A percentile compares a stretch with the other conserved stretches of the same genome.
These are phyloP conservation scores for Eucalyptus marginata DNA, from an alignment of 345 rosid species.

Conservation along the genomic window DNA sequence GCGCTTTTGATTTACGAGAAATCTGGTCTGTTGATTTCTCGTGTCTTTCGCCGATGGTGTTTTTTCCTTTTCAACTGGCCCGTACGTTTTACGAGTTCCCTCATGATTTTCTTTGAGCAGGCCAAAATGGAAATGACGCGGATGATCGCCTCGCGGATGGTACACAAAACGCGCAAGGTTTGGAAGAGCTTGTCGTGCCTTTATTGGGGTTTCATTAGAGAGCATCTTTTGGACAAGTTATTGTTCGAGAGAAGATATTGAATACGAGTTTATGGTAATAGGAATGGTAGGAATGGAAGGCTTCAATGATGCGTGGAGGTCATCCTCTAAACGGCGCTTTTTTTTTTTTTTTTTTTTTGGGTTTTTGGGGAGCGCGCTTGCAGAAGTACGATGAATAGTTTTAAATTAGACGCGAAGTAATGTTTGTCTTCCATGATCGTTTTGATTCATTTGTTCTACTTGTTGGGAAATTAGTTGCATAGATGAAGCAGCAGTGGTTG, in stretches of 20 bases:
- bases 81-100: background rate
- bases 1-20: background rate
- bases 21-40: background rate
- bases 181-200: background rate
- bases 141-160: conserved; percentile 29
- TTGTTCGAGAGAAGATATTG: background rate
- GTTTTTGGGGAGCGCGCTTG: conserved; percentile 10
- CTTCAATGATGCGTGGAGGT: conserved; percentile 46
- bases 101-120: conserved; percentile 1
- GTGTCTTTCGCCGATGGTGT: background rate
- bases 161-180: conserved; percentile 59
- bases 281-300: conserved; percentile 32
- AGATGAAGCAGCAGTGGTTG: conserved; percentile 74
- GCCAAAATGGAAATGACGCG: conserved; percentile 22
- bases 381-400: conserved; percentile 32
- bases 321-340: conserved; percentile 40
- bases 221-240: background rate
- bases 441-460: background rate
- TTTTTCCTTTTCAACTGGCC: background rate
- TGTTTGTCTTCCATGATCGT: background rate
- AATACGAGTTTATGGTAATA: background rate
- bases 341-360: too few relatives aligned
- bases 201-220: background rate
- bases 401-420: too few relatives aligned
- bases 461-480: conserved; percentile 53